Evolutionary conservation across 805 yeast genomes (phyloP).

Genomic region (Yamadazyma scolyti): DNA sequence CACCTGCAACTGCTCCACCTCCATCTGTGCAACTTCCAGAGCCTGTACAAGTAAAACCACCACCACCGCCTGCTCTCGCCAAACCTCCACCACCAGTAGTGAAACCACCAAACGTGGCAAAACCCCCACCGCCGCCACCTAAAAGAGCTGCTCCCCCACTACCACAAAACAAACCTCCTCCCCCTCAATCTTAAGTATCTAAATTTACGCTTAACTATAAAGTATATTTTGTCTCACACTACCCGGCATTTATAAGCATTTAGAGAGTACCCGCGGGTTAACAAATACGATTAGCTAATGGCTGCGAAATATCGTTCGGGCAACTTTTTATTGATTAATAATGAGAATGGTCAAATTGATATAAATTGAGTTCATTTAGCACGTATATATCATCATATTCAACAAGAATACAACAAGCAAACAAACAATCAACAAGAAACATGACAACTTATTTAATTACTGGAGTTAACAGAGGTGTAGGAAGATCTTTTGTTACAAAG

Average conservation of each 20-base stretch:
- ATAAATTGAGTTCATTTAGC: too few relatives aligned
- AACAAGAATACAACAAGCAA: too few relatives aligned
- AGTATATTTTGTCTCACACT: too few relatives aligned
- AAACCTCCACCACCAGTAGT: slow-evolving; percentile 13
- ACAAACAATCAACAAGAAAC: slow-evolving; percentile 2
- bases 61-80: slow-evolving; percentile 11
- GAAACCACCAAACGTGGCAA: slow-evolving; percentile 8
- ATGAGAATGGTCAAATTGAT: too few relatives aligned
- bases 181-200: slow-evolving; percentile 8
- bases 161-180: slow-evolving; percentile 19
- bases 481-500: slow-evolving; percentile 23
- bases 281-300: too few relatives aligned
- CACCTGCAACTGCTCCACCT: slow-evolving; percentile 16
- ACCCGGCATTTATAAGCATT: too few relatives aligned
- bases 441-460: slow-evolving; percentile 17
- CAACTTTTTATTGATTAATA: too few relatives aligned
- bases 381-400: too few relatives aligned
- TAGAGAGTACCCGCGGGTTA: too few relatives aligned
- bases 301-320: too few relatives aligned
- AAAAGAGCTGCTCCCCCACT: slow-evolving; percentile 22
- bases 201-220: too few relatives aligned
- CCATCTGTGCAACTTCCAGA: too few relatives aligned
- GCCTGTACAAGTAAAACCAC: slow-evolving; percentile 6
- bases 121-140: slow-evolving; percentile 17
- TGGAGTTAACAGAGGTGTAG: slow-evolving; percentile 42